Conservation (phyloP, 441 rosid genomes). For the Pelargonium australe region DNA sequence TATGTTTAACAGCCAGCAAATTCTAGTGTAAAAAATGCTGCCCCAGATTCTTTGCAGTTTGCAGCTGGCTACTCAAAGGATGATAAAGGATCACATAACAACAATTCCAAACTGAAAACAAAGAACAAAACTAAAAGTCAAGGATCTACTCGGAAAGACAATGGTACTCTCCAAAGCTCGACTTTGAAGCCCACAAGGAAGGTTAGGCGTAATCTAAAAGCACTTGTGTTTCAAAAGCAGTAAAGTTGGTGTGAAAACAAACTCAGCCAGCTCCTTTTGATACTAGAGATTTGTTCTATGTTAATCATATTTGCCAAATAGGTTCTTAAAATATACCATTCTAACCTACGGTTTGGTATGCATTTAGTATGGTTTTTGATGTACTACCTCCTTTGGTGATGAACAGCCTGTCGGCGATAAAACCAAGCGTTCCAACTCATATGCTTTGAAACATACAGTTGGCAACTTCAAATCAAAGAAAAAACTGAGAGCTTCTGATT, state of each 20-base stretch:
- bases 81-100: conserved; percentile 13
- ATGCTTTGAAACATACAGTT: conserved; percentile 17
- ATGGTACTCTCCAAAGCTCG: conserved; percentile 15
- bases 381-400: conserved; percentile 20
- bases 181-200: conserved; percentile 21
- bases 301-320: background rate
- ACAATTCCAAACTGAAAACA: conserved; percentile 11
- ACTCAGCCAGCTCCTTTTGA: background rate
- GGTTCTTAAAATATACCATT: background rate
- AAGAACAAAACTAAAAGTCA: conserved; percentile 18
- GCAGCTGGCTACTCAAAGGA: conserved; percentile 23
- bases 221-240: conserved; percentile 17
- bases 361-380: conserved; percentile 8
- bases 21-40: conserved; percentile 12
- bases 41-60: conserved; percentile 13
- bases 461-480: conserved; percentile 21
- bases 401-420: conserved; percentile 31
- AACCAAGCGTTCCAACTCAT: conserved; percentile 22
- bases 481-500: conserved; percentile 19
- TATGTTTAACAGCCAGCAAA: conserved; percentile 23
- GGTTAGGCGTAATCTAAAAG: conserved; percentile 19
- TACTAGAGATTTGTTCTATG: background rate
- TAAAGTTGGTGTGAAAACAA: conserved; percentile 2
- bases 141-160: conserved; percentile 15
- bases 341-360: background rate